Conservation (phyloP, 192 early-diverging fungal species). For the Coemansia sp. region DNA sequence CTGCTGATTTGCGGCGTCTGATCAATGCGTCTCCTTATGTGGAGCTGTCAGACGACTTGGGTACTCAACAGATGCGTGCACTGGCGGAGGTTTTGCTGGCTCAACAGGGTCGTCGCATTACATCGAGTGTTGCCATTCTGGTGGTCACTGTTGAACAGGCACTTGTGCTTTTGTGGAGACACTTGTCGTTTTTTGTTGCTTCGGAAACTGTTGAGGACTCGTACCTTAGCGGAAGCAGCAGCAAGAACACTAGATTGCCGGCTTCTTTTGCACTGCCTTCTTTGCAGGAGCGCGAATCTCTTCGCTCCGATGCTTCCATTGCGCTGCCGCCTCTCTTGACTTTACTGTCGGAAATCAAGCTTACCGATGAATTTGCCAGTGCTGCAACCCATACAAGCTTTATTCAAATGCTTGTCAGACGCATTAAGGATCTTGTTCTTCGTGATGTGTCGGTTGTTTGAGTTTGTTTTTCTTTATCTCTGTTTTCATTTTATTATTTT, state of each 20-base stretch:
- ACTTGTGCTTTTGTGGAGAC: conserved; percentile 71
- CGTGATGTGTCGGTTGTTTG: conserved; percentile 31
- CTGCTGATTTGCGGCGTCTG: conserved; percentile 40
- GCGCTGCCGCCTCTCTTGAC: conserved; percentile 39
- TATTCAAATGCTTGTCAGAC: conserved; percentile 49
- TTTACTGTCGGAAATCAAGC: conserved; percentile 38
- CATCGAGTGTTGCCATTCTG: conserved; percentile 44
- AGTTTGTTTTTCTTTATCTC: background rate
- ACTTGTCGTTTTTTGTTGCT: conserved; percentile 60
- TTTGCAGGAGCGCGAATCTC: conserved; percentile 33
- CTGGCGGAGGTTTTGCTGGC: conserved; percentile 38
- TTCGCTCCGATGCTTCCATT: conserved; percentile 41
- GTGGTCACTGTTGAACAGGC: conserved; percentile 58
- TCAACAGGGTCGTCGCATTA: conserved; percentile 44
- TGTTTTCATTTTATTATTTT: background rate
- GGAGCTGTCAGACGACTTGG: conserved; percentile 32
- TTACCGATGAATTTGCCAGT: conserved; percentile 30
- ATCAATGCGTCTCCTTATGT: conserved; percentile 35
- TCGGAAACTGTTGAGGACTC: background rate
- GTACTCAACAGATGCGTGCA: conserved; percentile 41
- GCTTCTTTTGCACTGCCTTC: conserved; percentile 23
- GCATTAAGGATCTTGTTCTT: conserved; percentile 48
- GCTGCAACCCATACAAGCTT: conserved; percentile 43
- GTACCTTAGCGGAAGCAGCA: background rate
- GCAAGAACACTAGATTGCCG: background rate